Conservation (phyloP, 108 stramenopile species). For the Cyclotella cryptica region DNA sequence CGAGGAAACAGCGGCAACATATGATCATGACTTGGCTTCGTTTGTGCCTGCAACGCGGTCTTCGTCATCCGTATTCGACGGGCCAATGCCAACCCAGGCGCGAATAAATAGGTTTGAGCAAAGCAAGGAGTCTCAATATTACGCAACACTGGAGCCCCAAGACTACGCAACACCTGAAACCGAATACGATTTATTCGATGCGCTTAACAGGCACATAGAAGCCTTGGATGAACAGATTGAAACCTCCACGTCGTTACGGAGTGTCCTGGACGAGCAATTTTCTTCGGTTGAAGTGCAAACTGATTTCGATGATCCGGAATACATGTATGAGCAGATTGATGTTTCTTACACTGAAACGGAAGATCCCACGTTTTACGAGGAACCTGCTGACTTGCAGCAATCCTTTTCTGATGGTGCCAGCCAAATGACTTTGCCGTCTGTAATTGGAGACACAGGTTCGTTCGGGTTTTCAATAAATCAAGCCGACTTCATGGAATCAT, state of each 20-base stretch:
- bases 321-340: not conserved
- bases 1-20: too few species aligned
- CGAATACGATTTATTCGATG: conserved; percentile 21
- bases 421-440: not conserved
- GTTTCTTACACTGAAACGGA: not conserved
- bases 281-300: not conserved
- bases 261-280: not conserved
- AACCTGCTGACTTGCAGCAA: not conserved
- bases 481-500: not conserved
- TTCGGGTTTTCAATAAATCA: conserved; percentile 4
- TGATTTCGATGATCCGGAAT: not conserved
- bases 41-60: not conserved
- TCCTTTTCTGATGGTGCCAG: not conserved
- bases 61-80: conserved; percentile 3
- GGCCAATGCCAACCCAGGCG: conserved; percentile 1
- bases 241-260: conserved; percentile 1
- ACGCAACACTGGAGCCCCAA: not conserved
- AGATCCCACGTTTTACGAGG: not conserved
- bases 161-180: not conserved
- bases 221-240: conserved; percentile 29
- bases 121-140: not conserved
- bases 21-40: not conserved
- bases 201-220: conserved; percentile 24
- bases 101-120: conserved; percentile 2
- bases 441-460: not conserved